phyloP scores from a whole-genome alignment of 345 rosid genomes.

The Boechera stricta region DNA sequence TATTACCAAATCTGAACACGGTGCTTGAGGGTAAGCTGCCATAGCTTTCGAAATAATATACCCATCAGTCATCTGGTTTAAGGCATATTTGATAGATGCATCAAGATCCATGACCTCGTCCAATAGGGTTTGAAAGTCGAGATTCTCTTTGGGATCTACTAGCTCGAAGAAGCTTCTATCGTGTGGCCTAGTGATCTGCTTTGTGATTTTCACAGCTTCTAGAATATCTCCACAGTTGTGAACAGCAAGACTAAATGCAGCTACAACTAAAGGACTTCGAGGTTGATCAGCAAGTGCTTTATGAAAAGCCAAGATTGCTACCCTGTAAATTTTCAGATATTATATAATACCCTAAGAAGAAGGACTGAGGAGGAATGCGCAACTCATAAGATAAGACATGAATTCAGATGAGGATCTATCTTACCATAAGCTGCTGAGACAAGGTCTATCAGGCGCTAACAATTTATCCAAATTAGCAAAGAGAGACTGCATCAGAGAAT shows the following conservation, averaged over 20 bases:
- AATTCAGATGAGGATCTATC: constrained; percentile 25
- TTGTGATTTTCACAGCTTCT: constrained; percentile 71
- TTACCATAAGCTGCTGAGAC: constrained; percentile 95
- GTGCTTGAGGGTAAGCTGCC: constrained; percentile 73
- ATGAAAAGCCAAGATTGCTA: constrained; percentile 83
- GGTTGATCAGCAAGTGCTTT: constrained; percentile 71
- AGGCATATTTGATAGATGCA: constrained; percentile 53
- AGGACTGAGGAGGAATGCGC: neutral
- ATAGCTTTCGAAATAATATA: constrained; percentile 67
- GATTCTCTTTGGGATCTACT: constrained; percentile 42
- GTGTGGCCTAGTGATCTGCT: constrained; percentile 56
- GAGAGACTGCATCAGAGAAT: constrained; percentile 60
- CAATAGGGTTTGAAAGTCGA: constrained; percentile 43
- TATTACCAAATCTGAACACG: constrained; percentile 73
- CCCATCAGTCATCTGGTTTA: constrained; percentile 66
- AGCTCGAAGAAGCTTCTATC: constrained; percentile 63
- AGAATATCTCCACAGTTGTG: constrained; percentile 75
- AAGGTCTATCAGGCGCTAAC: constrained; percentile 87
- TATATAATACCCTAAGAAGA: neutral
- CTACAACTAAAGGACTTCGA: constrained; percentile 76
- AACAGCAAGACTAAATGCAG: constrained; percentile 79
- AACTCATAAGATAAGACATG: neutral
- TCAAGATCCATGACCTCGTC: constrained; percentile 74
- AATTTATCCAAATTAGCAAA: constrained; percentile 79
- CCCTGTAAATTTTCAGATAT: constrained; percentile 51